Evolutionary conservation across 1,284 basidiomycete species (phyloP).

Genomic region (Cystobasidium sp.): DNA sequence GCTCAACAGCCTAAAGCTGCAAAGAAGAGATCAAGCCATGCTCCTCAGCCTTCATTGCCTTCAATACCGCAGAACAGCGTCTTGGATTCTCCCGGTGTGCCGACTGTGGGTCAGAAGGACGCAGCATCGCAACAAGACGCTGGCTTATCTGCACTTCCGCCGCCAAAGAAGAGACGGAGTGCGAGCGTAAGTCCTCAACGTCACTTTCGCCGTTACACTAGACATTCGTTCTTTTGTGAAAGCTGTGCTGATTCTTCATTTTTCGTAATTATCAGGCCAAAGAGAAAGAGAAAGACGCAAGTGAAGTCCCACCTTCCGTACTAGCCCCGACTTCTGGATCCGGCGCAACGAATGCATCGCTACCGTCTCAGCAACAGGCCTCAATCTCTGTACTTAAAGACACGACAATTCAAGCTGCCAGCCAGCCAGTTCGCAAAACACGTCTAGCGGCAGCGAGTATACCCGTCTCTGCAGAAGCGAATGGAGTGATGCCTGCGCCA

Average conservation of each 20-base stretch:
- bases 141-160: conserved; percentile 6
- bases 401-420: background rate
- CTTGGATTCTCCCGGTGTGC: background rate
- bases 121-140: background rate
- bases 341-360: conserved; percentile 3
- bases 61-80: conserved; percentile 24
- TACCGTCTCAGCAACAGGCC: background rate
- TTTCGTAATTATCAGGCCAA: conserved; percentile 1
- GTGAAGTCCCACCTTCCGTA: background rate
- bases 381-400: background rate
- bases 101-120: background rate
- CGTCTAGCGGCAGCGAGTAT: background rate
- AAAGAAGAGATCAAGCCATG: conserved; percentile 18
- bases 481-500: background rate
- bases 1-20: background rate
- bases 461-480: background rate
- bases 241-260: background rate
- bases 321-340: conserved; percentile 5
- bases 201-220: background rate
- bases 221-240: background rate
- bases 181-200: background rate
- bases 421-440: background rate
- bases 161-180: conserved; percentile 29
- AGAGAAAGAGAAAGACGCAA: conserved; percentile 4
- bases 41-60: conserved; percentile 5